Evolutionary conservation across 306 rosid genomes (phyloP).

Genomic region (Vigna unguiculata): DNA sequence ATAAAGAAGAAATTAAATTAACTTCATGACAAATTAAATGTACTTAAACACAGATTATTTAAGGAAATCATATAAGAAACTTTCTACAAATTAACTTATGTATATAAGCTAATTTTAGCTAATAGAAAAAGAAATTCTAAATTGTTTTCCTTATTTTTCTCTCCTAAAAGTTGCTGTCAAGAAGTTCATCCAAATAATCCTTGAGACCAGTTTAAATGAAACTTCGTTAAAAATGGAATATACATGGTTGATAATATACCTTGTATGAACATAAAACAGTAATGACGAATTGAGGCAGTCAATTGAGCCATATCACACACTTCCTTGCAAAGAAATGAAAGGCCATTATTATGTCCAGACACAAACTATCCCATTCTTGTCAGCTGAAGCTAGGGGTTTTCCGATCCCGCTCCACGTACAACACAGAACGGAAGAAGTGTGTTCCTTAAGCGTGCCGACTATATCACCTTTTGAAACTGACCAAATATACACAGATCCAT

Average conservation of each 20-base stretch:
- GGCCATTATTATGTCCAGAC: slow-evolving; percentile 65
- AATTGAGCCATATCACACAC: slow-evolving; percentile 26
- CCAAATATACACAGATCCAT: slow-evolving; percentile 90
- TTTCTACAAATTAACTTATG: too few relatives aligned
- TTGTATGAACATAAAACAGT: slow-evolving; percentile 37
- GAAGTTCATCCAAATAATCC: too few relatives aligned
- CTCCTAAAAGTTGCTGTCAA: too few relatives aligned
- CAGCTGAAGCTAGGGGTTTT: slow-evolving; percentile 89
- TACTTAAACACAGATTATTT: too few relatives aligned
- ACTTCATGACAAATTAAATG: too few relatives aligned
- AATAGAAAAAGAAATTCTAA: too few relatives aligned
- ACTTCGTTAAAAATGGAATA: slow-evolving; percentile 21
- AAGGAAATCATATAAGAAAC: too few relatives aligned
- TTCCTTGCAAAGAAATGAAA: slow-evolving; percentile 14
- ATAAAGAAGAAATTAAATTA: too few relatives aligned
- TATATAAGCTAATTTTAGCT: too few relatives aligned
- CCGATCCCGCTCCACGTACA: slow-evolving; percentile 93
- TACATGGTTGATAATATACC: slow-evolving; percentile 33
- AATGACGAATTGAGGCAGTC: slow-evolving; percentile 37
- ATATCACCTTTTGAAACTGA: slow-evolving; percentile 76
- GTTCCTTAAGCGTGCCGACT: slow-evolving; percentile 84
- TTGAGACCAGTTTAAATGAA: background rate
- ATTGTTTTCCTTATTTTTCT: too few relatives aligned
- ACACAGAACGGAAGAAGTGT: slow-evolving; percentile 79
- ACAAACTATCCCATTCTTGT: slow-evolving; percentile 85